These are phyloP conservation scores for Aspergillus sp. DNA, from an alignment of 2,329 filamentous ascomycete species.

Conservation along the genomic window DNA sequence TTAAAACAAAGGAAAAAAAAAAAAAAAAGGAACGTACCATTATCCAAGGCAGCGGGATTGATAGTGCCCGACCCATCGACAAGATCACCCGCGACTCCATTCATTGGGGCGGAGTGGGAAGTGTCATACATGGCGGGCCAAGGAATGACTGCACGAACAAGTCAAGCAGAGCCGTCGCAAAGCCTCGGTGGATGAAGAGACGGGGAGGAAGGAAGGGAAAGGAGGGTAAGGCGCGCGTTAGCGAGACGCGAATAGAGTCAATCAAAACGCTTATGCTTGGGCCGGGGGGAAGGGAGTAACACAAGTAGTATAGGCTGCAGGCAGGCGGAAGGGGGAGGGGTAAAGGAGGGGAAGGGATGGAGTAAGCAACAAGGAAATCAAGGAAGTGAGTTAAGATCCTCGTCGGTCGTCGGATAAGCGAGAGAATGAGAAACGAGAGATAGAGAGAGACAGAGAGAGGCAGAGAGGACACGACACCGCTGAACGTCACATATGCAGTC, in stretches of 20 bases:
- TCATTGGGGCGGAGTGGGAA: slow-evolving; percentile 53
- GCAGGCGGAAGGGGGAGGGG: not conserved
- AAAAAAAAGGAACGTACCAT: slow-evolving; percentile 55
- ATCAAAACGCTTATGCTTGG: not conserved
- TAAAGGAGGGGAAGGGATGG: not conserved
- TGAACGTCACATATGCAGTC: not conserved
- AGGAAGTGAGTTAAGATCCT: not conserved
- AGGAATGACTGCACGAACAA: slow-evolving; percentile 16
- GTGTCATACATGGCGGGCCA: slow-evolving; percentile 42
- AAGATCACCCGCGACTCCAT: slow-evolving; percentile 49
- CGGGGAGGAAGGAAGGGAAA: not conserved
- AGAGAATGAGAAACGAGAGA: not conserved
- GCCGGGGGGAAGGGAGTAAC: not conserved
- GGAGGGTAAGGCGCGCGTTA: not conserved
- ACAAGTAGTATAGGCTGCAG: not conserved
- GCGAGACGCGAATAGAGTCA: not conserved
- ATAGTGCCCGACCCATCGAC: slow-evolving; percentile 79
- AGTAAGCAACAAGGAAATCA: not conserved
- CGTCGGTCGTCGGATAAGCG: too few species aligned
- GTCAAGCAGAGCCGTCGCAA: slow-evolving; percentile 21
- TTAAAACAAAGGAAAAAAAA: slow-evolving; percentile 4
- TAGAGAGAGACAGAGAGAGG: not conserved
- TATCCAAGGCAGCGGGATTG: slow-evolving; percentile 80
- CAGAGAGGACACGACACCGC: not conserved
- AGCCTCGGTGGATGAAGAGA: slow-evolving; percentile 9